Base-by-base conservation (phyloP, 169 alveolate species). In the Haemoproteus tartakovskyi region DNA sequence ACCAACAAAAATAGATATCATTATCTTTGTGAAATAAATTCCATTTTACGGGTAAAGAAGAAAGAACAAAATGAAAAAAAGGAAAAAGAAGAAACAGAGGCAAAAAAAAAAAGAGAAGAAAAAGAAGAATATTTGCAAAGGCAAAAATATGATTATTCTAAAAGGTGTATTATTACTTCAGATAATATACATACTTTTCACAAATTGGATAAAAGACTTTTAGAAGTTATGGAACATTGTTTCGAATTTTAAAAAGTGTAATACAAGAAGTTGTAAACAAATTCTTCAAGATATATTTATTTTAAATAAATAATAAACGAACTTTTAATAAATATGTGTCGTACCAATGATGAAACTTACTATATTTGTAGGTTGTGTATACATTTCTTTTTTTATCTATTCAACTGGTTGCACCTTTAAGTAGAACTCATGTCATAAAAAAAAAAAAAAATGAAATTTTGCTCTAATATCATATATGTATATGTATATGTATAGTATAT, bases 141-240 rank as follows among this genome's bases (percentile, higher is more conserved):
- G 19, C 60, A 67, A 12, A 67, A 47, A 46, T 67, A 67, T 52
- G 45, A 67, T 48, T 67, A 67, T 33, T 26, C 60, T 14, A 56
- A 56, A 14, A 27, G 60, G 51, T 67, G 82, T 22, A 18, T 67
- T 14, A 41, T 67, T 54, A 26, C 60, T 4, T 12, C 47, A 54
- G 82, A 30, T 29, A 67, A 67, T 27, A 67, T 67, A 27, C 37
- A 54, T 52, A 21, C 52, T 33, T 43, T 67, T 40, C 41, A 67
- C 47, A 52, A 54, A 30, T 30, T 67, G 18, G 82, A 67, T 8
- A 54, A n/a, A 12, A 56, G 47, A 9, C 27, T 67, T 5, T n/a
- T 41, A 30, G 27, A 54, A 12, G 43, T 29, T 24, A 26, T 67
- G 50, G 51, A 37, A 19, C 26, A 30, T 12, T 67, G 82, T 14